A percentile compares a stretch with the other conserved stretches of the same genome.
These are phyloP conservation scores for Gymnopilus dilepis DNA, from an alignment of 768 basidiomycete genomes.

Conservation along the genomic window DNA sequence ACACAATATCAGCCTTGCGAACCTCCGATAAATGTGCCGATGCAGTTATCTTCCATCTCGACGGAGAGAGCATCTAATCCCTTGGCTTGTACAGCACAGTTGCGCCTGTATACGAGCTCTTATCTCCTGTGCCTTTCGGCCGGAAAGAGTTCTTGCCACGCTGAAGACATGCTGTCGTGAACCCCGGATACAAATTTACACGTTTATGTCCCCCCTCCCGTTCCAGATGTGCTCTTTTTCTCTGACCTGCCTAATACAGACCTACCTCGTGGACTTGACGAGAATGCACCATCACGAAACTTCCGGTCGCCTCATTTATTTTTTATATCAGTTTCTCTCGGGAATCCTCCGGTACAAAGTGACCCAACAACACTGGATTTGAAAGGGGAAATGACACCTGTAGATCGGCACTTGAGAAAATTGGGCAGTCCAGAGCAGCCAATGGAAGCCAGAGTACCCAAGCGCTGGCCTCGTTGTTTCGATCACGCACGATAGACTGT, in stretches of 20 bases:
- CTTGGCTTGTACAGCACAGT: conserved; percentile 18
- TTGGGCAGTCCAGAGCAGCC: conserved; percentile 35
- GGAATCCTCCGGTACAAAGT: conserved; percentile 28
- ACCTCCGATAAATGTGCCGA: conserved; percentile 23
- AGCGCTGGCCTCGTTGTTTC: conserved; percentile 61
- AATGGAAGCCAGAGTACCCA: conserved; percentile 37
- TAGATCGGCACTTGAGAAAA: conserved; percentile 32
- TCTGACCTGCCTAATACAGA: conserved; percentile 63
- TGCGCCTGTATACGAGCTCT: conserved; percentile 33
- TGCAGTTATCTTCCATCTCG: conserved; percentile 21
- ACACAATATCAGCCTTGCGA: conserved; percentile 20
- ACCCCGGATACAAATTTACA: conserved; percentile 68
- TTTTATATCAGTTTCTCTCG: conserved; percentile 29
- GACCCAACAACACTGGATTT: conserved; percentile 21
- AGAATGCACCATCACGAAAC: conserved; percentile 34
- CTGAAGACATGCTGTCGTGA: conserved; percentile 71
- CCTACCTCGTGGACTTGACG: conserved; percentile 43
- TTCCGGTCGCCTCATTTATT: conserved; percentile 33
- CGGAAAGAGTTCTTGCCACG: conserved; percentile 62
- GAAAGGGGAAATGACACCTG: conserved; percentile 31
- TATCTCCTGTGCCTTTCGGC: conserved; percentile 61
- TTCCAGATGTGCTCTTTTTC: conserved; percentile 54
- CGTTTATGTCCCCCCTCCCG: conserved; percentile 55
- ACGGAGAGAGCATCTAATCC: conserved; percentile 20
- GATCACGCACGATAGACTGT: conserved; percentile 61